A percentile compares a stretch with the other conserved stretches of the same genome.
Conservation (phyloP, 768 basidiomycete species). For the Lactarius trivialis region DNA sequence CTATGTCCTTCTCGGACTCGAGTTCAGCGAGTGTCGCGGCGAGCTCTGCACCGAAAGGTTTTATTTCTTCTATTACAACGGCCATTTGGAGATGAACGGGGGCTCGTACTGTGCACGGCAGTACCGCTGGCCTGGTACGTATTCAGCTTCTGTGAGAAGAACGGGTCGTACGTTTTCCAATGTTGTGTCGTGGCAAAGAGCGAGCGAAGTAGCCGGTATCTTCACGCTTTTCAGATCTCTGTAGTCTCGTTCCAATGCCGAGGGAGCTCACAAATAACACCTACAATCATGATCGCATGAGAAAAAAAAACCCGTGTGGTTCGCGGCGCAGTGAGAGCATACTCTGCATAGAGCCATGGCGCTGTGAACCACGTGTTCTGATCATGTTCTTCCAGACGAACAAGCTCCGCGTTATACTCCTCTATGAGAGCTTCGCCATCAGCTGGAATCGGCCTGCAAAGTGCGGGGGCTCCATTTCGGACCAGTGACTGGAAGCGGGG, state of each 20-base stretch:
- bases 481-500: neutral
- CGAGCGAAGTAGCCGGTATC: slow-evolving; percentile 78
- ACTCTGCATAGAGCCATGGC: slow-evolving; percentile 97
- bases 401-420: slow-evolving; percentile 74
- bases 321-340: slow-evolving; percentile 30
- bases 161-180: slow-evolving; percentile 82
- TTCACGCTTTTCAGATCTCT: slow-evolving; percentile 27
- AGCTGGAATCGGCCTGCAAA: slow-evolving; percentile 55
- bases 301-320: neutral
- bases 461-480: neutral
- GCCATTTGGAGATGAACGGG: neutral
- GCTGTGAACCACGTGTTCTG: slow-evolving; percentile 83
- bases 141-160: slow-evolving; percentile 67
- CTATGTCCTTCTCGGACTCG: slow-evolving; percentile 39
- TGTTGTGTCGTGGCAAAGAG: slow-evolving; percentile 59
- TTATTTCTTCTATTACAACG: neutral
- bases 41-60: slow-evolving; percentile 46
- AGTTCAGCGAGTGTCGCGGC: slow-evolving; percentile 68
- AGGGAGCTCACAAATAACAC: slow-evolving; percentile 55
- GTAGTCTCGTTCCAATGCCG: neutral
- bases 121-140: slow-evolving; percentile 74
- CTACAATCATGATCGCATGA: slow-evolving; percentile 31
- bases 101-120: slow-evolving; percentile 67
- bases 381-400: slow-evolving; percentile 37
- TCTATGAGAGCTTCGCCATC: slow-evolving; percentile 69